These are phyloP conservation scores for Aspergillus latus DNA, from an alignment of 2,329 filamentous ascomycete genomes.

Conservation along the genomic window DNA sequence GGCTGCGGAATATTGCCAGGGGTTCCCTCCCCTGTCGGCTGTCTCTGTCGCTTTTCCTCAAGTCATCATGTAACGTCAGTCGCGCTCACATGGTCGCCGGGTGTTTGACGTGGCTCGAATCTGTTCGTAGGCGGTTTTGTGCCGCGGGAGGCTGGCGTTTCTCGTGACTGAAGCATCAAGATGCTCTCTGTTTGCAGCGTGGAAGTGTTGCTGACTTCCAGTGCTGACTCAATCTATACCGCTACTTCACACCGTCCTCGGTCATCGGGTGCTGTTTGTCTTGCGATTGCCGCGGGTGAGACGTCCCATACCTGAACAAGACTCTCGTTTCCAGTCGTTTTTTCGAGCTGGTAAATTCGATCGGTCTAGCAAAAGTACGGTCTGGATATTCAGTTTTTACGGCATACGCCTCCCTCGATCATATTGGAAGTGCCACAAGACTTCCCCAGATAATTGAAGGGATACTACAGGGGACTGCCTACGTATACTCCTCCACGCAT, in stretches of 20 bases:
- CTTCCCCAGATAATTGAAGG: background rate
- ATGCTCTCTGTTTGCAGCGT: background rate
- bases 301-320: conserved; percentile 1
- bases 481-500: background rate
- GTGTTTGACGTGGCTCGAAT: conserved; percentile 23
- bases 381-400: background rate
- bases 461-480: background rate
- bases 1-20: background rate
- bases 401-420: background rate
- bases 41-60: background rate
- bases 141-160: conserved; percentile 11
- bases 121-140: conserved; percentile 17
- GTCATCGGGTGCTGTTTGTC: background rate
- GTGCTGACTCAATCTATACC: conserved; percentile 18
- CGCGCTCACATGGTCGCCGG: conserved; percentile 18
- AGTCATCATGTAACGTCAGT: conserved; percentile 11
- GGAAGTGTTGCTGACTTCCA: too few relatives aligned
- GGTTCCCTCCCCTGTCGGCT: background rate
- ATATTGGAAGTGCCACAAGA: background rate
- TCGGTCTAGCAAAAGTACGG: conserved; percentile 9
- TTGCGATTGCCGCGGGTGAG: background rate
- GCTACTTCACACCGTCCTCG: conserved; percentile 15
- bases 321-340: conserved; percentile 9
- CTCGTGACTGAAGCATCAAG: conserved; percentile 19
- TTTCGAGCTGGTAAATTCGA: background rate